A percentile compares a stretch with the other conserved stretches of the same genome.
Conservation (phyloP, 2,329 filamentous ascomycete genomes). For the Aspergillus bombycis region DNA sequence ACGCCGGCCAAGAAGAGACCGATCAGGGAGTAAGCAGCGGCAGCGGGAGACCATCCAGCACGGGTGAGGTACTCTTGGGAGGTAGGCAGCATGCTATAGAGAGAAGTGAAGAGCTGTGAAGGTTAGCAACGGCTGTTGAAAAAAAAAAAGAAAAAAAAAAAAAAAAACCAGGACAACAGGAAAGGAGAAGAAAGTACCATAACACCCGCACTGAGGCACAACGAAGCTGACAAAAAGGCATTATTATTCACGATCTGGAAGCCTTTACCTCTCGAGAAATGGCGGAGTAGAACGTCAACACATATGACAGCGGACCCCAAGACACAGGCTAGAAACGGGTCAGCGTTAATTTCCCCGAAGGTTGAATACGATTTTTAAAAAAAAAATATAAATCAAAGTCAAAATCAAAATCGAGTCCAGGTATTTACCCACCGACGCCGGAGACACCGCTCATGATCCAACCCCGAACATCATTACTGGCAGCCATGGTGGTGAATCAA, state of each 20-base stretch:
- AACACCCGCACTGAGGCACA: conserved; percentile 92
- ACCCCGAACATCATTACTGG: conserved; percentile 82
- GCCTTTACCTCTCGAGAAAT: conserved; percentile 70
- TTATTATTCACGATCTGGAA: conserved; percentile 92
- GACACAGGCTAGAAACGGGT: conserved; percentile 53
- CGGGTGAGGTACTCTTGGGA: conserved; percentile 75
- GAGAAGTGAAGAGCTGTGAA: conserved; percentile 78
- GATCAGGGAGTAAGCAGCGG: conserved; percentile 59
- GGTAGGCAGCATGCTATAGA: conserved; percentile 92
- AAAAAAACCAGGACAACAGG: background rate
- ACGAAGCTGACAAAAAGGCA: conserved; percentile 79
- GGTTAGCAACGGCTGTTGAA: conserved; percentile 28
- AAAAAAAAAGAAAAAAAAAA: background rate
- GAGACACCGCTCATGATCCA: conserved; percentile 89
- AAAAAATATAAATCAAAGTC: no score
- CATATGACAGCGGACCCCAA: conserved; percentile 83
- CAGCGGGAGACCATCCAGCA: conserved; percentile 67
- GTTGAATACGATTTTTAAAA: no score
- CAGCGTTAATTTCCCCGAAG: conserved; percentile 5
- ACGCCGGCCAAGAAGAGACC: conserved; percentile 53
- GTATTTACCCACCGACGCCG: conserved; percentile 64
- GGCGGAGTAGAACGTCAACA: conserved; percentile 75
- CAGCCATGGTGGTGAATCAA: conserved; percentile 40
- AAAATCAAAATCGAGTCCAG: no score
- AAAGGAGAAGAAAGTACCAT: conserved; percentile 64